Conservation (phyloP, 352 stramenopile species). For the Phytophthora pseudosyringae region DNA sequence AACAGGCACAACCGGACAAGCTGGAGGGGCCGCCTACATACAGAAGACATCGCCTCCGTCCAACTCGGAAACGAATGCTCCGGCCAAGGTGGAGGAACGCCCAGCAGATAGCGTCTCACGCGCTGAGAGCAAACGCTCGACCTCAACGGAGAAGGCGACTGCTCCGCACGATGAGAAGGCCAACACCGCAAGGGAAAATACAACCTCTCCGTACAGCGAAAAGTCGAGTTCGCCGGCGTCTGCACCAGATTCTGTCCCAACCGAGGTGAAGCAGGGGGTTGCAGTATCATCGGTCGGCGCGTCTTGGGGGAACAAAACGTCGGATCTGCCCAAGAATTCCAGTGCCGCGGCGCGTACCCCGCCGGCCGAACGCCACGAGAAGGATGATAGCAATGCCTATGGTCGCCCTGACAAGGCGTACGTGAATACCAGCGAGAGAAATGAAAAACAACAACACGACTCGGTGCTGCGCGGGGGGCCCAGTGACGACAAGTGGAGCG, state of each 20-base stretch:
- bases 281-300: not conserved
- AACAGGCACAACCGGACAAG: not conserved
- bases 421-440: no score
- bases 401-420: no score
- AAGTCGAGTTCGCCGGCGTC: not conserved
- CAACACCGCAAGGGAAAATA: not conserved
- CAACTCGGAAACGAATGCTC: not conserved
- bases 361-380: no score
- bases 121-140: not conserved
- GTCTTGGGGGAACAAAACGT: not conserved
- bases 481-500: no score
- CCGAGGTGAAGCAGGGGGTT: not conserved
- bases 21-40: not conserved
- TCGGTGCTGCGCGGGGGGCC: no score
- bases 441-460: no score
- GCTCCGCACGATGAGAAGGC: not conserved
- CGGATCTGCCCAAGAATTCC: not conserved
- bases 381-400: no score
- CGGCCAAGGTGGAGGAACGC: not conserved
- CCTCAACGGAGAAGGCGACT: not conserved
- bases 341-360: not conserved
- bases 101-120: not conserved
- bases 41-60: not conserved
- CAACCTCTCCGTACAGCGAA: not conserved
- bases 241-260: not conserved